Conservation (phyloP, 495 filamentous ascomycete genomes). For the Cercophora sp. region DNA sequence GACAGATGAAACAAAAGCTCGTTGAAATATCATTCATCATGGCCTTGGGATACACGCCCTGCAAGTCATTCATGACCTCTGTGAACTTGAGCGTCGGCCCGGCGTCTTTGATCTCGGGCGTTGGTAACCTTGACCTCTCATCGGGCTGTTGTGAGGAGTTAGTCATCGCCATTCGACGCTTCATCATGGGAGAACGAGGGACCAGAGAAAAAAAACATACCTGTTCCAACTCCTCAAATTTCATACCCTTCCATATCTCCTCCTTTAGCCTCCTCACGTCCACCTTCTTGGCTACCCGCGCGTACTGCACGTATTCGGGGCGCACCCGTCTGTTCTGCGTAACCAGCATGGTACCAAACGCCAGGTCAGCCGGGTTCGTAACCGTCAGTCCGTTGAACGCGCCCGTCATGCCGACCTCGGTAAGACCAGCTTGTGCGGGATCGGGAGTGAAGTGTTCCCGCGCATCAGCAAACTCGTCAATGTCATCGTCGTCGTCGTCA, state of each 20-base stretch:
- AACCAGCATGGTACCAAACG: slow-evolving; percentile 91
- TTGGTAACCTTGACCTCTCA: neutral
- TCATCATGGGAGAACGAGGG: slow-evolving; percentile 3
- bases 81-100: slow-evolving; percentile 70
- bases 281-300: slow-evolving; percentile 97
- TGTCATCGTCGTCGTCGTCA: slow-evolving; percentile 71
- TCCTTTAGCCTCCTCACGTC: slow-evolving; percentile 91
- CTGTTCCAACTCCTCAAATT: slow-evolving; percentile 46
- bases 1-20: slow-evolving; percentile 93
- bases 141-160: slow-evolving; percentile 2
- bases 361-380: slow-evolving; percentile 51
- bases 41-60: slow-evolving; percentile 77
- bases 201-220: slow-evolving; percentile 29
- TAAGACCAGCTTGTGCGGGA: slow-evolving; percentile 47
- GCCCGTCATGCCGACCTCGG: slow-evolving; percentile 42
- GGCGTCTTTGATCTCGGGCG: slow-evolving; percentile 27
- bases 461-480: slow-evolving; percentile 80
- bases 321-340: slow-evolving; percentile 75
- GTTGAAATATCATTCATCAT: slow-evolving; percentile 93
- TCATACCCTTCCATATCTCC: slow-evolving; percentile 92
- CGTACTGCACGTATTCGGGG: slow-evolving; percentile 96
- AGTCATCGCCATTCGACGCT: no score
- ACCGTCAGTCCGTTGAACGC: slow-evolving; percentile 47
- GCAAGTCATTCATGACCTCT: slow-evolving; percentile 80
- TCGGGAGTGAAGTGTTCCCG: slow-evolving; percentile 82